These are phyloP conservation scores for Grosmannia penicillata DNA, from an alignment of 2,329 filamentous ascomycete genomes.

Conservation along the genomic window DNA sequence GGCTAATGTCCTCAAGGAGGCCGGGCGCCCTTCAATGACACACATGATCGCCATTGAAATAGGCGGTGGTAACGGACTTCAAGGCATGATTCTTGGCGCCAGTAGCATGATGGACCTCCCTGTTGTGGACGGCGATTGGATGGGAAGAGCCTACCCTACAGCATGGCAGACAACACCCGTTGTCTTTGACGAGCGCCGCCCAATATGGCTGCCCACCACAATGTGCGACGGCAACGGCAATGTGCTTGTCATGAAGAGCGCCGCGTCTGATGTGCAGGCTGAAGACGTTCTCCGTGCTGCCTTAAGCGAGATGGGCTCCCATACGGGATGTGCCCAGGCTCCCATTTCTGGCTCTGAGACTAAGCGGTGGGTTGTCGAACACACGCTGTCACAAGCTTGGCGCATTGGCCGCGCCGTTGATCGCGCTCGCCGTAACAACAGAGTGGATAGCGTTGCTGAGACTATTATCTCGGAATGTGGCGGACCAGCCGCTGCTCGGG, in stretches of 20 bases:
- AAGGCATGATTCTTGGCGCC: conserved; percentile 40
- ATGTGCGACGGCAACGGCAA: conserved; percentile 39
- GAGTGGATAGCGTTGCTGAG: conserved; percentile 27
- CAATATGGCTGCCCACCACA: conserved; percentile 29
- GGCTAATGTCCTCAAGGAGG: conserved; percentile 30
- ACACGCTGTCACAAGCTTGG: conserved; percentile 23
- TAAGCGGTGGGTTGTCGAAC: conserved; percentile 33
- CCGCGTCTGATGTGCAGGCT: conserved; percentile 27
- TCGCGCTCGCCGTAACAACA: conserved; percentile 25
- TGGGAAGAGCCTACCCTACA: conserved; percentile 39
- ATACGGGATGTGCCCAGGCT: conserved; percentile 31
- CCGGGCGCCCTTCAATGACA: conserved; percentile 29
- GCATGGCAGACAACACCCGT: conserved; percentile 31
- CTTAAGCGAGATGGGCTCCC: conserved; percentile 39
- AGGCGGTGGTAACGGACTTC: conserved; percentile 50
- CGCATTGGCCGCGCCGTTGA: conserved; percentile 31
- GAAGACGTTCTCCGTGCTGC: conserved; percentile 36
- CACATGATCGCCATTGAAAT: conserved; percentile 47
- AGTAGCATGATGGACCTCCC: conserved; percentile 35
- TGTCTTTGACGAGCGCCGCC: conserved; percentile 28
- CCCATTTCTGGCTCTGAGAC: conserved; percentile 34
- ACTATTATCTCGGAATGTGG: conserved; percentile 31
- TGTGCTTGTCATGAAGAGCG: conserved; percentile 32
- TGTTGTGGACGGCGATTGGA: conserved; percentile 39
- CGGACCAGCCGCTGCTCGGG: conserved; percentile 26